These are phyloP conservation scores for Microdochium trichocladiopsis DNA, from an alignment of 2,329 filamentous ascomycete genomes.

Conservation along the genomic window DNA sequence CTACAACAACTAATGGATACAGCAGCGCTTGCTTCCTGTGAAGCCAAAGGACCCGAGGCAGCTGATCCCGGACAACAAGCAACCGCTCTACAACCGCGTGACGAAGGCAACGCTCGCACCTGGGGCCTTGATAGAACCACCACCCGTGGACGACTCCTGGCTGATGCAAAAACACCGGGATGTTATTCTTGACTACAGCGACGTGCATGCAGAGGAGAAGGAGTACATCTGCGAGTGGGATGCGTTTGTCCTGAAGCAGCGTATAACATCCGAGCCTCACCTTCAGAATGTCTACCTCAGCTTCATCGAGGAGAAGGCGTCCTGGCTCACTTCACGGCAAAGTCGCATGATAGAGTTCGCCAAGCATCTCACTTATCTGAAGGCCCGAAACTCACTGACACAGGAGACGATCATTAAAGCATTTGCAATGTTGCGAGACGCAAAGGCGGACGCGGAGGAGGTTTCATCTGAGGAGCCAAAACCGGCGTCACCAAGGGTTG, in stretches of 20 bases:
- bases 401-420: constrained; percentile 35
- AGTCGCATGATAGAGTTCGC: constrained; percentile 46
- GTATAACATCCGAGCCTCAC: constrained; percentile 42
- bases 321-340: constrained; percentile 42
- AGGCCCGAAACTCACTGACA: constrained; percentile 38
- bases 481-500: constrained; percentile 13
- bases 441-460: constrained; percentile 21
- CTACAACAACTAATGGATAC: background rate
- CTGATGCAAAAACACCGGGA: constrained; percentile 53
- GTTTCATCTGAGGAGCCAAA: constrained; percentile 14
- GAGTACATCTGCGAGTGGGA: constrained; percentile 55
- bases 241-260: constrained; percentile 42
- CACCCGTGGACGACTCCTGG: constrained; percentile 41
- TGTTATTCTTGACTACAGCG: constrained; percentile 48
- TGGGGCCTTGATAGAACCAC: constrained; percentile 37
- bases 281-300: constrained; percentile 43
- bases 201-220: constrained; percentile 45
- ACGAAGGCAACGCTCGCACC: constrained; percentile 45
- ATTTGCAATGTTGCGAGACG: constrained; percentile 33
- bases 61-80: constrained; percentile 40
- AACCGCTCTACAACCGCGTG: constrained; percentile 49
- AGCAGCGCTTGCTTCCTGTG: constrained; percentile 1
- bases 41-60: constrained; percentile 22
- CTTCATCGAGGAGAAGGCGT: constrained; percentile 42
- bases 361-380: constrained; percentile 44